Conservation (phyloP, 2,329 filamentous ascomycete genomes). For the Calonectria multiphialidica region DNA sequence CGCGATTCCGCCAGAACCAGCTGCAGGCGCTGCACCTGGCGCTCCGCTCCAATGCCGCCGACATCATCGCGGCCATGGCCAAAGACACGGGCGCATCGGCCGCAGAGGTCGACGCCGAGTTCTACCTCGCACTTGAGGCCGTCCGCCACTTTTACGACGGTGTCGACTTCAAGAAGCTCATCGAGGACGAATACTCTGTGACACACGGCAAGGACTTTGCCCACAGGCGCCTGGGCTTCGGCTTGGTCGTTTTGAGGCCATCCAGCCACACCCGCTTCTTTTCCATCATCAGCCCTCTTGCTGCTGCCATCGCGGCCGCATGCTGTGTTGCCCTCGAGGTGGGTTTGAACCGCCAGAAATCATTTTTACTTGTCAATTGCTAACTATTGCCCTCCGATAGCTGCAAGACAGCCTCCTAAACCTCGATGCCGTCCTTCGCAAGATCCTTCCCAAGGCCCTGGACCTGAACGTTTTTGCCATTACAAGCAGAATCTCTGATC, state of each 20-base stretch:
- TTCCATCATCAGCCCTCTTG: conserved; percentile 29
- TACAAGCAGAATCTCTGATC: conserved; percentile 10
- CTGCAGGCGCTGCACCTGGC: conserved; percentile 28
- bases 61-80: conserved; percentile 35
- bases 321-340: conserved; percentile 37
- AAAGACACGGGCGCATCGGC: conserved; percentile 30
- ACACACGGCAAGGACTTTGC: conserved; percentile 26
- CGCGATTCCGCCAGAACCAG: conserved; percentile 37
- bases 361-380: background rate
- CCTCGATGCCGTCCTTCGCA: conserved; percentile 18
- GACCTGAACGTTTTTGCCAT: conserved; percentile 22
- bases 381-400: background rate
- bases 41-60: conserved; percentile 17
- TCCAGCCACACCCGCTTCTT: conserved; percentile 35
- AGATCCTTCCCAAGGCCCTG: conserved; percentile 20
- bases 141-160: conserved; percentile 28
- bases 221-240: conserved; percentile 24
- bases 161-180: conserved; percentile 24
- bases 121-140: conserved; percentile 35
- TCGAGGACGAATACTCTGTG: conserved; percentile 33
- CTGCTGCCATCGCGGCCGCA: conserved; percentile 25
- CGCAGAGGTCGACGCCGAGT: conserved; percentile 37
- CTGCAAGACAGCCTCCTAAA: conserved; percentile 28
- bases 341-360: background rate
- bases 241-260: conserved; percentile 35